Conservation (phyloP, 164 flowering plant species). For the Macadamia tetraphylla region DNA sequence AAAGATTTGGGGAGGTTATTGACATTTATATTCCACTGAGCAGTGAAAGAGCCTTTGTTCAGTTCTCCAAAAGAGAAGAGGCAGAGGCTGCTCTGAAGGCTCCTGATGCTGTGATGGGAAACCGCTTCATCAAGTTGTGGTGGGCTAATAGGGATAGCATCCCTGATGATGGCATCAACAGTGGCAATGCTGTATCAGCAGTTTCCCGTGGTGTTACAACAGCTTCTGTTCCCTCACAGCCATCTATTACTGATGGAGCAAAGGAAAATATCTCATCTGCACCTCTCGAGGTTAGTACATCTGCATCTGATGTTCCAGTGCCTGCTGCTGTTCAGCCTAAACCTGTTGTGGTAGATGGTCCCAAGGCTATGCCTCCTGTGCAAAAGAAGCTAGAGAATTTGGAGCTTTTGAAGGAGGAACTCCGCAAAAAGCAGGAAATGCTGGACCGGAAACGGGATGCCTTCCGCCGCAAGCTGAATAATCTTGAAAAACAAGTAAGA, state of each 20-base stretch:
- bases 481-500: slow-evolving; percentile 72
- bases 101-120: slow-evolving; percentile 99
- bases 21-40: slow-evolving; percentile 73
- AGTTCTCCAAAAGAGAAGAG: slow-evolving; percentile 89
- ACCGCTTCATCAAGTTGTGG: slow-evolving; percentile 86
- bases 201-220: slow-evolving; percentile 23
- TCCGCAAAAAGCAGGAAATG: slow-evolving; percentile 85
- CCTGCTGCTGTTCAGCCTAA: slow-evolving; percentile 30
- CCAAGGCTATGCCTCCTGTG: slow-evolving; percentile 43
- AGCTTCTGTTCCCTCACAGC: slow-evolving; percentile 25
- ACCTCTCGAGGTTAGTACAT: slow-evolving; percentile 25
- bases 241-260: slow-evolving; percentile 28
- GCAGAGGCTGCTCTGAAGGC: slow-evolving; percentile 92
- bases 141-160: slow-evolving; percentile 95
- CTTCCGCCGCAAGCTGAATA: slow-evolving; percentile 62
- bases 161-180: slow-evolving; percentile 40
- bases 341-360: slow-evolving; percentile 28
- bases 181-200: slow-evolving; percentile 23
- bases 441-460: slow-evolving; percentile 81
- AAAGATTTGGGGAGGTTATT: slow-evolving; percentile 80
- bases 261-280: slow-evolving; percentile 35
- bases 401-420: slow-evolving; percentile 76
- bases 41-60: slow-evolving; percentile 82
- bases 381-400: slow-evolving; percentile 70
- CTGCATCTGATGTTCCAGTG: slow-evolving; percentile 26